phyloP scores from a whole-genome alignment of 176 grass and related monocot species.

The Juncus effusus region DNA sequence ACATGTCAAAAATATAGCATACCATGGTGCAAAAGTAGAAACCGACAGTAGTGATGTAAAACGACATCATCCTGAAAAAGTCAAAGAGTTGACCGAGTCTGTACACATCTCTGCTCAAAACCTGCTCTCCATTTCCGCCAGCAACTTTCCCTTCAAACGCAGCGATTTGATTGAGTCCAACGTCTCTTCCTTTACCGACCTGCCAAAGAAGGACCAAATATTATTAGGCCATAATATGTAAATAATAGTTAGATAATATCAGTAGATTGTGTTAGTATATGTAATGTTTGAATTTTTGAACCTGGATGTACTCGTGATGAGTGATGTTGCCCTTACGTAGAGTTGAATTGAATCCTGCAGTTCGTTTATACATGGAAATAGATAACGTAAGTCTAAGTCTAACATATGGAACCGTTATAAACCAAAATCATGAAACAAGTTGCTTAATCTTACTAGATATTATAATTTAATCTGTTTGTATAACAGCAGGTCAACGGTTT shows the following conservation, averaged over 20 bases:
- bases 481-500: no score
- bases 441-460: not conserved
- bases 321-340: slow-evolving; percentile 91
- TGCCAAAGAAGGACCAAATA: slow-evolving; percentile 29
- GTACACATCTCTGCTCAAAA: slow-evolving; percentile 88
- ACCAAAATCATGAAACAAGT: no score
- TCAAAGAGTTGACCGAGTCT: slow-evolving; percentile 93
- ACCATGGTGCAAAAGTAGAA: slow-evolving; percentile 98
- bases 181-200: slow-evolving; percentile 97
- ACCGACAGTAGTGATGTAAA: slow-evolving; percentile 93
- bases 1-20: not conserved
- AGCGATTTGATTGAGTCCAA: slow-evolving; percentile 94
- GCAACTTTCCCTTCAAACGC: slow-evolving; percentile 96
- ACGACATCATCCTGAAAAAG: slow-evolving; percentile 94
- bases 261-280: not conserved
- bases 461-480: slow-evolving; percentile 18
- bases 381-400: no score
- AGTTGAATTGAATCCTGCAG: slow-evolving; percentile 97
- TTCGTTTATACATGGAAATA: no score
- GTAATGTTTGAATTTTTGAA: slow-evolving; percentile 3
- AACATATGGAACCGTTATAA: no score
- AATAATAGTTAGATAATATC: not conserved
- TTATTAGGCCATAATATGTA: not conserved
- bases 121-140: slow-evolving; percentile 93
- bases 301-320: slow-evolving; percentile 99